These are phyloP conservation scores for Elongisporangium anandrum DNA, from an alignment of 352 stramenopile species.

Conservation along the genomic window DNA sequence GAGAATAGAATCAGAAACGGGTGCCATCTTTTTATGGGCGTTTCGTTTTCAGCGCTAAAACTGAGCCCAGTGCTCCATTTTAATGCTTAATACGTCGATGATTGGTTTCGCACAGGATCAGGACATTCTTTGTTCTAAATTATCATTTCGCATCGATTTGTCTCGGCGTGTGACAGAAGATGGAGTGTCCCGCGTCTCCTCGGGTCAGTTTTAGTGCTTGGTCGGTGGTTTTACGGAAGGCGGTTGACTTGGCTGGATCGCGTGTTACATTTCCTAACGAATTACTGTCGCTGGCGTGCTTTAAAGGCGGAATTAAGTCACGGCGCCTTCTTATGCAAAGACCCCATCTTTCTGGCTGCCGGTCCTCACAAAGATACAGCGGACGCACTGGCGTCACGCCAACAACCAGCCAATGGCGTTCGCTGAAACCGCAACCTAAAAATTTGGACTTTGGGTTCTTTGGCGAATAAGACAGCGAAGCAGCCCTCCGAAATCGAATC, in stretches of 20 bases:
- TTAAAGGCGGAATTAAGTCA: neutral
- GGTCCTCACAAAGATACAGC: neutral
- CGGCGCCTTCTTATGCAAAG: neutral
- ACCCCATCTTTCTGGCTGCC: too few species aligned
- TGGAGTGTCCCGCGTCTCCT: too few species aligned
- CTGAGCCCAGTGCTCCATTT: neutral
- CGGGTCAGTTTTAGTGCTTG: neutral
- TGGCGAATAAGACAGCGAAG: neutral
- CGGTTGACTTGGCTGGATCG: too few species aligned
- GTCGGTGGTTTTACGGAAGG: neutral
- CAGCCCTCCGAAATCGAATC: neutral
- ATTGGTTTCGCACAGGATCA: neutral
- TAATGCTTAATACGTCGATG: neutral
- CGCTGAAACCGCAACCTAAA: neutral
- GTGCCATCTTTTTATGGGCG: too few species aligned
- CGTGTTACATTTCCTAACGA: neutral
- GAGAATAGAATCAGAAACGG: neutral
- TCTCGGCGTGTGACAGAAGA: neutral
- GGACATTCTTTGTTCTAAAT: neutral
- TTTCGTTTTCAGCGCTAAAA: neutral
- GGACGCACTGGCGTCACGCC: neutral
- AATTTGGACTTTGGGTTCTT: neutral
- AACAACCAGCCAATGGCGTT: neutral
- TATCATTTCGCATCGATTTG: neutral
- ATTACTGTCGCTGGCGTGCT: neutral